Base-by-base conservation (phyloP, 768 basidiomycete genomes). In the Mycena metata region DNA sequence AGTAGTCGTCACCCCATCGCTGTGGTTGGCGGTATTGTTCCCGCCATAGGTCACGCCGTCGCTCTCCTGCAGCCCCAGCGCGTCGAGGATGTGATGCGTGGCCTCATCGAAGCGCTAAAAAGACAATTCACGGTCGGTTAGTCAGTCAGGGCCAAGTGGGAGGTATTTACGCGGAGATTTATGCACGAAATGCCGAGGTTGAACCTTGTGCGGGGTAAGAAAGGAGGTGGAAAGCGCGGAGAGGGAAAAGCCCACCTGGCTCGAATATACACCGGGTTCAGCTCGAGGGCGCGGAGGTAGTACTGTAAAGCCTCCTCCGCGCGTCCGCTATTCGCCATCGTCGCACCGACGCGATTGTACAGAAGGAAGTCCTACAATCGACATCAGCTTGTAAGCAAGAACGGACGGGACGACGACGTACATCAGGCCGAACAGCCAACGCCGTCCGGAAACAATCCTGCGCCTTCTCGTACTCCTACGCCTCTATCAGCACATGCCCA, bases 361-460 rank as follows among this genome's bases (percentile, higher is more conserved):
- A 98, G 80, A 43, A 94, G 81, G 91, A 93, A 97, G 76, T 98
- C 96, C 94, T 96, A 56, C 10, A 33, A 41, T 49, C 63, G 41
- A 39, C 23, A 26, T 39, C 65, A 30, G 24, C 55, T 45, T 17
- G 35, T 41, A 5, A 35, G 30, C 30, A n/a, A 4, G 0, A 2
- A 17, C 39, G 39, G 39, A 39, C 10, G 11, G 3, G 13, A 49
- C 7, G 13, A 49, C 7, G 60, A 75, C 84, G 62, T 76, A 98
- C 96, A 61, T 96, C 91, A 2, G 96, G 97, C 65, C 95, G 85
- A 57, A 96, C 90, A 5, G 90, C 90, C 67, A 99, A 81, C 1
- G 98, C 98, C 0, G 96, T 86, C 54, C 85, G 84, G 81, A 99
- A 98, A 82, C 98, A 99, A 77, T 99, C 98, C 67, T 92, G 90